Evolutionary conservation across 208 protist species (phyloP), one percentile per base, ranked within the genome.

Genomic region (Trypanosoma caninum): DNA sequence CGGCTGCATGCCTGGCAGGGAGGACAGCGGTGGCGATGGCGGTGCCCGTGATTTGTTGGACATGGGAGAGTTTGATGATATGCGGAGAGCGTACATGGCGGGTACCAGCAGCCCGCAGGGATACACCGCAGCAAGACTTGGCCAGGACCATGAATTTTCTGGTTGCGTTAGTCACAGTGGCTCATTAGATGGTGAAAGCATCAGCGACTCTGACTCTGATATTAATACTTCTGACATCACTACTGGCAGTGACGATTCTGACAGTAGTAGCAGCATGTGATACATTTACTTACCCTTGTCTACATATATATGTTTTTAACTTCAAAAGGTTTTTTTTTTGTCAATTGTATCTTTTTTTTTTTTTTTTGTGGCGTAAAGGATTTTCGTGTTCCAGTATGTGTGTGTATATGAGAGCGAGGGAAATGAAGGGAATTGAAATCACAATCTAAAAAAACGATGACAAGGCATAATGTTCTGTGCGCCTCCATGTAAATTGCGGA

Each of bases 141-240:
- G 41, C 34, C 74, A 55, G 11, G 74, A 31, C n/a, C 25, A 18
- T 37, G 52, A 57, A 31, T 72, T 78, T 45, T 45, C 59, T 57
- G 69, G 72, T 50, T 77, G 82, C 38, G 59, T 58, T 16, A 66
- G 44, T 55, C 55, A 65, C 59, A 59, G 10, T 65, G 22, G 68
- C 74, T 31, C 22, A 2, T 30, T 25, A 11, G 76, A 84, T 37
- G 87, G 78, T 46, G 82, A 89, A 56, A 78, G 80, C 50, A 84
- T 87, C 54, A 57, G 28, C 18, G 23, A 37, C 45, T 46, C 44
- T 2, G n/a, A 33, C 48, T 47, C 48, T 34, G 60, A 57, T 18
- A 54, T 72, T 20, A 37, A 70, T 18, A 59, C 61, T 16, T 65
- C 59, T 16, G 60, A 69, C 25, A 64, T 74, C 28, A 69, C 46